phyloP scores from a whole-genome alignment of 352 stramenopile genomes.

The Globisporangium camurandrum region DNA sequence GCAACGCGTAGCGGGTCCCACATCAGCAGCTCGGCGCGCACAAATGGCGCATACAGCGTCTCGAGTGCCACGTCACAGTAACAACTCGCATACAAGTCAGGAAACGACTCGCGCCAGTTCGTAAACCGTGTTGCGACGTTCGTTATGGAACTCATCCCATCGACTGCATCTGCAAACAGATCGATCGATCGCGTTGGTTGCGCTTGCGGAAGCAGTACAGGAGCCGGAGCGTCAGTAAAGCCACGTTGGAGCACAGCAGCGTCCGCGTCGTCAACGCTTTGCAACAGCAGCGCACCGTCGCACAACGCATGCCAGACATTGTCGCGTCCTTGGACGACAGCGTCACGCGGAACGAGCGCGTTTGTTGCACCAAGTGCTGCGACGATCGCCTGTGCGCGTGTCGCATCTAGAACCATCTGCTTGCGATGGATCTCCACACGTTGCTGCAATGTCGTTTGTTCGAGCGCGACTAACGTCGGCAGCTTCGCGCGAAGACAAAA shows the following conservation, averaged over 20 bases:
- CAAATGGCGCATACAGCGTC: slow-evolving; percentile 57
- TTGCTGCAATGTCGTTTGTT: slow-evolving; percentile 20
- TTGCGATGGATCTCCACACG: slow-evolving; percentile 8
- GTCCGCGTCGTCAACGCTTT: neutral
- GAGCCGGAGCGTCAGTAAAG: slow-evolving; percentile 17
- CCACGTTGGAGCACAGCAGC: slow-evolving; percentile 12
- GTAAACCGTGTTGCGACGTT: slow-evolving; percentile 57
- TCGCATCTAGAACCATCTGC: slow-evolving; percentile 7
- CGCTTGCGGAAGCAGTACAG: too few species aligned
- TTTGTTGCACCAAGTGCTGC: neutral
- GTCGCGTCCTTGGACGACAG: too few species aligned
- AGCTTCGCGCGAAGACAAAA: slow-evolving; percentile 71
- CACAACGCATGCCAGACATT: too few species aligned
- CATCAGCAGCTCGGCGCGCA: slow-evolving; percentile 49
- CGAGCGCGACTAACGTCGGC: slow-evolving; percentile 35
- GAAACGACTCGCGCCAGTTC: slow-evolving; percentile 66
- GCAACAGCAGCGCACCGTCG: neutral
- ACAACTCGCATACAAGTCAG: slow-evolving; percentile 51
- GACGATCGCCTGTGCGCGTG: neutral
- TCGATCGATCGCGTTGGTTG: slow-evolving; percentile 5
- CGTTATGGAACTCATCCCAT: slow-evolving; percentile 58
- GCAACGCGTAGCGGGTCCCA: slow-evolving; percentile 53
- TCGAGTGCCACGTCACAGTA: slow-evolving; percentile 53
- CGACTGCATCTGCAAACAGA: slow-evolving; percentile 57
- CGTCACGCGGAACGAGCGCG: too few species aligned